Evolutionary conservation across 805 yeast species (phyloP).

Genomic region (Wickerhamiella occidentalis): DNA sequence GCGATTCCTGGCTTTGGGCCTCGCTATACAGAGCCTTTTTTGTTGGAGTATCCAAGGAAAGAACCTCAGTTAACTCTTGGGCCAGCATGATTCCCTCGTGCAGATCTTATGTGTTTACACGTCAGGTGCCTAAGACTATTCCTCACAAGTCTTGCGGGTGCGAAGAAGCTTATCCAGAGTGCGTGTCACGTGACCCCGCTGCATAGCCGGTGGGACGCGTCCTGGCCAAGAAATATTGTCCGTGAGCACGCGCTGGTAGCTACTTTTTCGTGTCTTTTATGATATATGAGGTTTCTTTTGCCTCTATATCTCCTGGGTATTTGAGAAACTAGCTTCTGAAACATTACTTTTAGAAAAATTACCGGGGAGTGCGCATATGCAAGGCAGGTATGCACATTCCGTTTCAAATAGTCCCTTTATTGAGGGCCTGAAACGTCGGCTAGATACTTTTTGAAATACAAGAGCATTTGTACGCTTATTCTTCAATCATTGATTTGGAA

Average conservation of each 20-base stretch:
- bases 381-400: background rate
- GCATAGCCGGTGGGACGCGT: background rate
- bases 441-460: too few relatives aligned
- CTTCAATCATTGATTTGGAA: too few relatives aligned
- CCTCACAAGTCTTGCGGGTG: background rate
- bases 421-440: background rate
- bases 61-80: background rate
- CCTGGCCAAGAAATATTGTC: background rate
- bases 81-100: background rate
- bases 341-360: too few relatives aligned
- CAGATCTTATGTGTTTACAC: background rate
- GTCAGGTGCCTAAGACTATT: background rate
- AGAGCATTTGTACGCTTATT: too few relatives aligned
- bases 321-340: too few relatives aligned
- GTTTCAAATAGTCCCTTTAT: background rate
- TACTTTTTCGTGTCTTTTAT: background rate
- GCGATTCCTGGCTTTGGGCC: background rate
- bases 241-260: background rate
- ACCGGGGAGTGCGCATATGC: background rate
- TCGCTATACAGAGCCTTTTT: background rate
- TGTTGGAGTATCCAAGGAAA: background rate
- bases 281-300: too few relatives aligned
- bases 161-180: background rate
- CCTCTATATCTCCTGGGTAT: too few relatives aligned
- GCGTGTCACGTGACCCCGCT: constrained; percentile 1